These are phyloP conservation scores for Ganoderma lucidum DNA, from an alignment of 1,284 basidiomycete genomes.

Conservation along the genomic window DNA sequence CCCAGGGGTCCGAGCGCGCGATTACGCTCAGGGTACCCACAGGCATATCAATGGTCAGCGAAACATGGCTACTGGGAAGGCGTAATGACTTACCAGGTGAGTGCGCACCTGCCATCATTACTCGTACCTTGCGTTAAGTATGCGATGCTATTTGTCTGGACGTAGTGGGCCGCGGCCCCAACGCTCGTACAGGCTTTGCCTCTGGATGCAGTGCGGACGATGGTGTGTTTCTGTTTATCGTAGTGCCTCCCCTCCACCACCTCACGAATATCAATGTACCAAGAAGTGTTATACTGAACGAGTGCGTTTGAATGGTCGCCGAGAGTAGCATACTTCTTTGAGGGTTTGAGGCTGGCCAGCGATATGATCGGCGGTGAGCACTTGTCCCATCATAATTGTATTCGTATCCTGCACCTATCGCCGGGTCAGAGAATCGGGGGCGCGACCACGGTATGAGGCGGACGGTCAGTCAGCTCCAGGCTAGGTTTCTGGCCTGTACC, in stretches of 20 bases:
- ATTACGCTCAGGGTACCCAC: slow-evolving; percentile 38
- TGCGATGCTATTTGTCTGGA: neutral
- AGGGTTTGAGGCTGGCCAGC: neutral
- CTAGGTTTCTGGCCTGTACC: neutral
- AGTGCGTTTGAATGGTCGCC: neutral
- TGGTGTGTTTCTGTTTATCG: neutral
- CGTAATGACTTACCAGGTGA: slow-evolving; percentile 8
- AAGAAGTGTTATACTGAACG: neutral
- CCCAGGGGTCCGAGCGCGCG: slow-evolving; percentile 40
- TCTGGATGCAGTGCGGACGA: slow-evolving; percentile 9
- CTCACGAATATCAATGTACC: slow-evolving; percentile 13
- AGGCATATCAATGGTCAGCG: slow-evolving; percentile 29
- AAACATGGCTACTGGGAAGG: slow-evolving; percentile 27
- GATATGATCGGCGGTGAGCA: neutral
- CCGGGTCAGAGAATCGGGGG: neutral
- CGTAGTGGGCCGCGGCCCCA: neutral
- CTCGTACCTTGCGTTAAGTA: neutral
- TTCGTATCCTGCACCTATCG: neutral
- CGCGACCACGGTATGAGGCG: neutral
- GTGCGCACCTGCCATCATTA: neutral
- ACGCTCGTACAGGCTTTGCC: neutral
- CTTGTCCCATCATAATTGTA: neutral
- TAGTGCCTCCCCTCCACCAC: neutral
- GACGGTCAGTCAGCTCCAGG: neutral
- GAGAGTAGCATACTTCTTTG: neutral